Conservation (phyloP, 2,329 filamentous ascomycete genomes). For the Akanthomyces uredinophilus region DNA sequence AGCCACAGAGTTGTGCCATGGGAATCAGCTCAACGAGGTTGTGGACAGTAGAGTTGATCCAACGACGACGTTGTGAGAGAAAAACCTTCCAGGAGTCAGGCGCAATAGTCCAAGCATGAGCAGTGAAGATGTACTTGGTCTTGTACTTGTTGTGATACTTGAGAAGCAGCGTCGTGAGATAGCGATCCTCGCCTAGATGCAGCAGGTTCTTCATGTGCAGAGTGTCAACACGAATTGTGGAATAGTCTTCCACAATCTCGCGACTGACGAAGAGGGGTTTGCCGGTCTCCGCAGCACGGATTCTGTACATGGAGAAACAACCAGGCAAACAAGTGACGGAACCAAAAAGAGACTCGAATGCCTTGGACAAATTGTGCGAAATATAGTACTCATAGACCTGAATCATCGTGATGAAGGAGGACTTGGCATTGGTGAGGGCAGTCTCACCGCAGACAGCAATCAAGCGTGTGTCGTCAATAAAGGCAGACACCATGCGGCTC, state of each 20-base stretch:
- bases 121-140: constrained; percentile 92
- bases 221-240: constrained; percentile 93
- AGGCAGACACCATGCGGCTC: constrained; percentile 85
- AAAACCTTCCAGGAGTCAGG: constrained; percentile 93
- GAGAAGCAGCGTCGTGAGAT: constrained; percentile 86
- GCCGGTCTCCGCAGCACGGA: constrained; percentile 87
- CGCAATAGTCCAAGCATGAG: constrained; percentile 94
- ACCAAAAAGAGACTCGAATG: constrained; percentile 94
- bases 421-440: constrained; percentile 84
- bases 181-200: constrained; percentile 95
- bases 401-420: constrained; percentile 96
- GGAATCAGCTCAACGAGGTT: constrained; percentile 95
- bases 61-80: constrained; percentile 95
- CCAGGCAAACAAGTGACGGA: constrained; percentile 96
- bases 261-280: constrained; percentile 95
- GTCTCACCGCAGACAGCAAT: constrained; percentile 95
- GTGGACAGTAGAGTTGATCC: constrained; percentile 99
- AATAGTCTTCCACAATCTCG: constrained; percentile 82
- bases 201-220: constrained; percentile 98
- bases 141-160: constrained; percentile 93
- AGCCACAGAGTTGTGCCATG: constrained; percentile 89
- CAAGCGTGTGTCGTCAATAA: constrained; percentile 86
- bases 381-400: constrained; percentile 99
- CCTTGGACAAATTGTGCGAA: constrained; percentile 93
- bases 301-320: constrained; percentile 99